Evolutionary conservation across 768 basidiomycete genomes (phyloP).

Genomic region (Imleria badia): DNA sequence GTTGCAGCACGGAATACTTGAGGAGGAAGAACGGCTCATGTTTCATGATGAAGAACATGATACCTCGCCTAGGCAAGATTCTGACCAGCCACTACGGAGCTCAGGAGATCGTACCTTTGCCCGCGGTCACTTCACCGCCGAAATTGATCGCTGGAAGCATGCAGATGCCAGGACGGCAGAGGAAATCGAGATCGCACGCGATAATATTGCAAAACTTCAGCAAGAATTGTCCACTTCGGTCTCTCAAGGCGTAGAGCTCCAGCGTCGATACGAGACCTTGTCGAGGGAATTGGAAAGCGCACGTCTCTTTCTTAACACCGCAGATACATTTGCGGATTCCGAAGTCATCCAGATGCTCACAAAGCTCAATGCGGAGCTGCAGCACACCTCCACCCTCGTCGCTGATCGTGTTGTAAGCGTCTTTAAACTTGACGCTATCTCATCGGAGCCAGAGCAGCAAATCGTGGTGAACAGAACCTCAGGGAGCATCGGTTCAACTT

Average conservation of each 20-base stretch:
- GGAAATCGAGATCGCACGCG: too few species aligned
- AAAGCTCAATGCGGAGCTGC: constrained; percentile 5
- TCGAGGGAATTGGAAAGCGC: neutral
- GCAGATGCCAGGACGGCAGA: neutral
- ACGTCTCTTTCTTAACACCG: neutral
- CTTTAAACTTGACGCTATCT: neutral
- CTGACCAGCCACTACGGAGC: too few species aligned
- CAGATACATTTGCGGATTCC: neutral
- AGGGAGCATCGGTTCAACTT: neutral
- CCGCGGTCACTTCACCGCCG: neutral
- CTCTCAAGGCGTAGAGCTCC: neutral
- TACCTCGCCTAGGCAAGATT: neutral
- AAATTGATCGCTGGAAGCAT: neutral
- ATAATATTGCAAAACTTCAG: neutral
- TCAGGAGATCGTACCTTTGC: neutral
- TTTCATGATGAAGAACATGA: neutral
- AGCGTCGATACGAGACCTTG: neutral
- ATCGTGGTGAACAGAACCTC: neutral
- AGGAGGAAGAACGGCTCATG: neutral
- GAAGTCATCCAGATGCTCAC: constrained; percentile 2
- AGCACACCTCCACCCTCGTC: neutral
- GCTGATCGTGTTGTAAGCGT: neutral
- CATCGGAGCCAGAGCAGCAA: neutral
- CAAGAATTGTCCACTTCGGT: neutral
- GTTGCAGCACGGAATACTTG: neutral